Conservation (phyloP, 2,329 filamentous ascomycete genomes). For the Cercospora beticola region DNA sequence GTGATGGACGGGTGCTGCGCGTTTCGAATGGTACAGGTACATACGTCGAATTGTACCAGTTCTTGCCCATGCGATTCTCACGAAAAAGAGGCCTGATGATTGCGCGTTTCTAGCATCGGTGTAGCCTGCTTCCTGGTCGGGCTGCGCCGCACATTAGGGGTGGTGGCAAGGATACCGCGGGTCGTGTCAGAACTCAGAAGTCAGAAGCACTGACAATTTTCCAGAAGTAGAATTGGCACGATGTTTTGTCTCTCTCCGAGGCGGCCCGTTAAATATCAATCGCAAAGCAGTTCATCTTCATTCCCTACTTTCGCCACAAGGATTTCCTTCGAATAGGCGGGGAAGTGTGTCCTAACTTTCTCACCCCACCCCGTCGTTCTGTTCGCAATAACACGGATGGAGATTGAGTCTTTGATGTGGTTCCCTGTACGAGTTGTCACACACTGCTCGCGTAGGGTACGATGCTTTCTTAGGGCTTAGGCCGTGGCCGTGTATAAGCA, state of each 20-base stretch:
- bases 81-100: neutral
- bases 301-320: neutral
- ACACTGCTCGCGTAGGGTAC: neutral
- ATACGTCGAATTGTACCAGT: neutral
- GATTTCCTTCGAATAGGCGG: neutral
- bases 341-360: neutral
- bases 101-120: neutral
- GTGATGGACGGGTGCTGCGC: neutral
- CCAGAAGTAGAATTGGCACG: neutral
- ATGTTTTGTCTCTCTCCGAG: neutral
- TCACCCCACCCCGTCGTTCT: neutral
- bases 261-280: neutral
- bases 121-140: neutral
- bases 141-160: neutral
- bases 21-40: neutral
- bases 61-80: neutral
- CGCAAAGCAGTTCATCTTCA: neutral
- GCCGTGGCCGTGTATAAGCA: neutral
- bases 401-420: neutral
- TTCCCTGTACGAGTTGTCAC: neutral
- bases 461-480: neutral
- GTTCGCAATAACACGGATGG: neutral
- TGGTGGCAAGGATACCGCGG: neutral
- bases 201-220: neutral
- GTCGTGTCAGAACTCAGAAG: neutral